Percentiles rank a stretch among this genome's conserved stretches.
These are phyloP conservation scores for Fusarium sp. DNA, from an alignment of 2,329 filamentous ascomycete species.

Conservation along the genomic window DNA sequence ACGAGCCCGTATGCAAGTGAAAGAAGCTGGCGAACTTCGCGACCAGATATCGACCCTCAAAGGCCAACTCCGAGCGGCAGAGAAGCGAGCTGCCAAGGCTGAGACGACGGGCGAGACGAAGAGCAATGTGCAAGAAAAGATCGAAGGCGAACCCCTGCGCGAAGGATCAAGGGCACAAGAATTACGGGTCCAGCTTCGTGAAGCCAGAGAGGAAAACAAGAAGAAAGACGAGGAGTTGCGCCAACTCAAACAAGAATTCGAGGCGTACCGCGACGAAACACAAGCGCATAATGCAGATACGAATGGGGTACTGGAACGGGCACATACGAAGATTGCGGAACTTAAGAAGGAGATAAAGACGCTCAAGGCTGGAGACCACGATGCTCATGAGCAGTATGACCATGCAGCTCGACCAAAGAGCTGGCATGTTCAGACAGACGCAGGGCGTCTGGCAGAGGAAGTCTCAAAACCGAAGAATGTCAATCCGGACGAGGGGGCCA, in stretches of 20 bases:
- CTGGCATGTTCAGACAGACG: slow-evolving; percentile 48
- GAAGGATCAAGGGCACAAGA: slow-evolving; percentile 52
- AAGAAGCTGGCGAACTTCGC: slow-evolving; percentile 64
- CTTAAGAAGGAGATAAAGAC: slow-evolving; percentile 66
- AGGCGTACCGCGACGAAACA: slow-evolving; percentile 66
- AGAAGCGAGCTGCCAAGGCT: slow-evolving; percentile 58
- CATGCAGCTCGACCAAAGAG: slow-evolving; percentile 47
- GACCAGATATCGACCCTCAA: slow-evolving; percentile 68
- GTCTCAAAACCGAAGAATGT: not conserved
- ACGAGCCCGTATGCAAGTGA: slow-evolving; percentile 66
- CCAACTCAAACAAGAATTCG: slow-evolving; percentile 65
- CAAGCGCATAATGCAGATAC: slow-evolving; percentile 68
- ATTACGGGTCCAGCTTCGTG: slow-evolving; percentile 59
- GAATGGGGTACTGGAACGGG: slow-evolving; percentile 66
- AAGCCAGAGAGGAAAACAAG: slow-evolving; percentile 59
- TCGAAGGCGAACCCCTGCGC: slow-evolving; percentile 34
- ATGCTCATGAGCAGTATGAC: slow-evolving; percentile 20
- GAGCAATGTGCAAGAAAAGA: slow-evolving; percentile 49
- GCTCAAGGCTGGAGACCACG: slow-evolving; percentile 55
- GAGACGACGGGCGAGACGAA: slow-evolving; percentile 45
- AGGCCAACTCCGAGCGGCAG: slow-evolving; percentile 62
- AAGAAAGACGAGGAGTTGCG: slow-evolving; percentile 65
- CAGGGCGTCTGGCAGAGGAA: slow-evolving; percentile 29
- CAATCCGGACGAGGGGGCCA: not conserved
- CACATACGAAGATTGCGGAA: slow-evolving; percentile 68